A percentile compares a stretch with the other conserved stretches of the same genome.
These are phyloP conservation scores for Pleurostoma richardsiae DNA, from an alignment of 2,329 filamentous ascomycete species.

Conservation along the genomic window DNA sequence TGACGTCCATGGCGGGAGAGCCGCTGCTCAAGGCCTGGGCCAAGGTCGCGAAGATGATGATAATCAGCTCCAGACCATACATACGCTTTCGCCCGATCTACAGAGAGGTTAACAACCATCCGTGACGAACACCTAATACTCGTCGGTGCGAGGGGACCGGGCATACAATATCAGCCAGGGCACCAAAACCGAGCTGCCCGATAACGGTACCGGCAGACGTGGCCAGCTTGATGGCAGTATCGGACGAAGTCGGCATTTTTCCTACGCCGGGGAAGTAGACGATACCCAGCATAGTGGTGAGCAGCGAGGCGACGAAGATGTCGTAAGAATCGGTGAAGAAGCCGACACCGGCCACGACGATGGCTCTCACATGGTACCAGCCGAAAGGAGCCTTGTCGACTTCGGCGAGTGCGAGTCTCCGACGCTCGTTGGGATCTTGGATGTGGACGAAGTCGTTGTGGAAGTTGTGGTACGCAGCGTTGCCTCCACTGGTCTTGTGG, in stretches of 20 bases:
- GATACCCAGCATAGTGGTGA: constrained; percentile 72
- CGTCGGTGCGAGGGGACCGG: no score
- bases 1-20: constrained; percentile 57
- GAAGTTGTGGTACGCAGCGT: constrained; percentile 71
- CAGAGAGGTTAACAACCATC: not conserved
- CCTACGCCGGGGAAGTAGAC: constrained; percentile 63
- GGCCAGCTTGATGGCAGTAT: constrained; percentile 81
- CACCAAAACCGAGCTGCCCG: constrained; percentile 76
- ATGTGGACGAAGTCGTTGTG: constrained; percentile 65
- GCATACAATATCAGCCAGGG: constrained; percentile 56
- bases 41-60: constrained; percentile 75
- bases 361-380: constrained; percentile 77
- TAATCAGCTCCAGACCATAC: constrained; percentile 72
- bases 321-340: constrained; percentile 80
- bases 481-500: constrained; percentile 56
- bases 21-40: constrained; percentile 63
- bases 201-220: constrained; percentile 80
- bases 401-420: constrained; percentile 73
- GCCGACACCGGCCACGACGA: constrained; percentile 74
- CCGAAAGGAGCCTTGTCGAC: constrained; percentile 79
- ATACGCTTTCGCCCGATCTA: constrained; percentile 41
- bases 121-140: not conserved
- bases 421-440: constrained; percentile 70
- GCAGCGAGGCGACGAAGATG: constrained; percentile 72
- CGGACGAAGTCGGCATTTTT: constrained; percentile 59